These are phyloP conservation scores for Colletotrichum trifolii DNA, from an alignment of 2,329 filamentous ascomycete genomes.

Conservation along the genomic window DNA sequence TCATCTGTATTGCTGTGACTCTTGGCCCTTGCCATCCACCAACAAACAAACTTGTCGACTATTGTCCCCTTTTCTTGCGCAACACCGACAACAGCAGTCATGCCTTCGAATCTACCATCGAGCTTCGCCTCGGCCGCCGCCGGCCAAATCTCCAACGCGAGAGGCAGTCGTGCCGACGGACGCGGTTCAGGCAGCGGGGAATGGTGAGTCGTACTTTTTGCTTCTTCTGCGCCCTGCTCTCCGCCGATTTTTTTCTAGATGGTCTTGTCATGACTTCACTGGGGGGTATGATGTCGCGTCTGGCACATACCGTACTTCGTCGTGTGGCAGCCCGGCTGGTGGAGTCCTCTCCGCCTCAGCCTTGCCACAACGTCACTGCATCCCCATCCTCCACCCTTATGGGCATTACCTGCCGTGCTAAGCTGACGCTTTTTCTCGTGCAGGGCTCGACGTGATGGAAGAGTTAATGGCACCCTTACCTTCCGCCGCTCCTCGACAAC, in stretches of 20 bases:
- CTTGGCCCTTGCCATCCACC: slow-evolving; percentile 11
- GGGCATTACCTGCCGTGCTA: not conserved
- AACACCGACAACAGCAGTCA: slow-evolving; percentile 42
- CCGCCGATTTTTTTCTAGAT: not conserved
- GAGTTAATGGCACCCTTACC: slow-evolving; percentile 72
- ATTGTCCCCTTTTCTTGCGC: slow-evolving; percentile 11
- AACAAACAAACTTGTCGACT: slow-evolving; percentile 2
- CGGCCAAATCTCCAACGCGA: slow-evolving; percentile 74
- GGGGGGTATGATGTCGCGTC: too few relatives aligned
- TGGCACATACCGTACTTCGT: not conserved
- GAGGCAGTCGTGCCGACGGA: slow-evolving; percentile 68
- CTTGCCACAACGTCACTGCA: slow-evolving; percentile 22
- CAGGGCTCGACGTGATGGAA: slow-evolving; percentile 69
- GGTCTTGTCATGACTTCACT: not conserved
- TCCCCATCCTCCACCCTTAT: not conserved
- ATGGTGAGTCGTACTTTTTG: slow-evolving; percentile 67
- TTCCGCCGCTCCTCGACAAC: slow-evolving; percentile 73
- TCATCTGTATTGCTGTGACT: slow-evolving; percentile 25
- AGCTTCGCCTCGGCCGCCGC: slow-evolving; percentile 88
- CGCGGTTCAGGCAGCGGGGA: slow-evolving; percentile 71
- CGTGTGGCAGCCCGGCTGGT: not conserved
- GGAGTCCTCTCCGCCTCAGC: slow-evolving; percentile 2
- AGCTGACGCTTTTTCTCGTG: slow-evolving; percentile 7
- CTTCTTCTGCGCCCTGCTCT: not conserved
- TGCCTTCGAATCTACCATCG: slow-evolving; percentile 82